A percentile compares a stretch with the other conserved stretches of the same genome.
Conservation (phyloP, 78 protist genomes). For the Protostelium mycophagum region DNA sequence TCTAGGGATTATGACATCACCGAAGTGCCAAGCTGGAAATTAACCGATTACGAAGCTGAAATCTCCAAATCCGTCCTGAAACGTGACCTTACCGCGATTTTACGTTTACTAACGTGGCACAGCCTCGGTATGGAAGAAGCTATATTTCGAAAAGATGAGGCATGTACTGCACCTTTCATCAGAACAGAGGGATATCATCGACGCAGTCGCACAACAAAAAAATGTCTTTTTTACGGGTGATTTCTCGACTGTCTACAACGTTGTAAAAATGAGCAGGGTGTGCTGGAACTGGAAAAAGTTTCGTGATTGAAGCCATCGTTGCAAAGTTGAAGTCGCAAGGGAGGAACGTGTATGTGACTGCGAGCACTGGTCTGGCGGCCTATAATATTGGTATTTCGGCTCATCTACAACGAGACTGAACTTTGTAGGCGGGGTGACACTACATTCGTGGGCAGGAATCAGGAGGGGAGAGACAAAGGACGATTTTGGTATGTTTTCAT, state of each 20-base stretch:
- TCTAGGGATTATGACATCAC: background rate
- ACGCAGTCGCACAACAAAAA: constrained; percentile 16
- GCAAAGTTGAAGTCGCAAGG: constrained; percentile 3
- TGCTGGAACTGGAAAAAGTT: constrained; percentile 84
- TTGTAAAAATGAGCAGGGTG: constrained; percentile 2
- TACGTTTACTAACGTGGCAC: background rate
- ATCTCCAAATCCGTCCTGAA: background rate
- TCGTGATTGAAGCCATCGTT: constrained; percentile 32
- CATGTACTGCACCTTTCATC: background rate
- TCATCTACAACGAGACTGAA: too few species aligned
- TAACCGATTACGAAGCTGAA: background rate
- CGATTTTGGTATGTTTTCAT: background rate
- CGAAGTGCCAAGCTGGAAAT: background rate
- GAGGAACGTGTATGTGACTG: constrained; percentile 44
- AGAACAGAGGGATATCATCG: constrained; percentile 33
- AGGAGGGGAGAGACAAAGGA: constrained; percentile 19
- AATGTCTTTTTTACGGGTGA: constrained; percentile 69
- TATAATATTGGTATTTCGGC: constrained; percentile 67
- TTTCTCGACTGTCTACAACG: background rate
- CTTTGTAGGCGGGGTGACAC: constrained; percentile 75
- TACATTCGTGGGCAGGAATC: constrained; percentile 65
- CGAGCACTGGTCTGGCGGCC: constrained; percentile 83
- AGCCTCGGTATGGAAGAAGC: background rate
- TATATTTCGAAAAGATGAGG: background rate
- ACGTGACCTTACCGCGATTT: background rate